phyloP scores from a whole-genome alignment of 768 basidiomycete genomes.

The Leccinum aurantiacum region DNA sequence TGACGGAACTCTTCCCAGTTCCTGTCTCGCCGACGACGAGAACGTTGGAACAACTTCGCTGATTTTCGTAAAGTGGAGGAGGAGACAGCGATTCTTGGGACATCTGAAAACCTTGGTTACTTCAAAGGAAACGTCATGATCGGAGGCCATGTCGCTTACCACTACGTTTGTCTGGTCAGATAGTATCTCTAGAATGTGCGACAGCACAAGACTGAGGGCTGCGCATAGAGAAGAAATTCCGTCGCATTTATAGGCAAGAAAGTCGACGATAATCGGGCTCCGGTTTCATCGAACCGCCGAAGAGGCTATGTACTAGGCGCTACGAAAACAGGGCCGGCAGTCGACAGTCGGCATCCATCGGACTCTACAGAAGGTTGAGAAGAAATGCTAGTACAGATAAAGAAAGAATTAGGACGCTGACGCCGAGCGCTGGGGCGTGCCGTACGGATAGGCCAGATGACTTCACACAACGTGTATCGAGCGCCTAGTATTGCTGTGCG shows the following conservation, averaged over 20 bases:
- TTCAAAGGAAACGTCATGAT: background rate
- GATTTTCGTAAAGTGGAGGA: conserved; percentile 13
- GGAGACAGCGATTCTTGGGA: background rate
- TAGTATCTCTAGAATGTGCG: background rate
- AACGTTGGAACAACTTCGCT: conserved; percentile 30
- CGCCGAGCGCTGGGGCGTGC: background rate
- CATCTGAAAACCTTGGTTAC: conserved; percentile 3
- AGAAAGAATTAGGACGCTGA: background rate
- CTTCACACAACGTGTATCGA: background rate
- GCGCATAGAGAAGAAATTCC: background rate
- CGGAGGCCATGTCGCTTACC: conserved; percentile 10
- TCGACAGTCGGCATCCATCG: background rate
- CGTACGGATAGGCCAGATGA: no score
- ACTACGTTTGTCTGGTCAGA: background rate
- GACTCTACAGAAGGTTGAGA: background rate
- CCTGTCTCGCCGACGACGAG: conserved; percentile 37
- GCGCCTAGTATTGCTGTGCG: background rate
- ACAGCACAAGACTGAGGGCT: background rate
- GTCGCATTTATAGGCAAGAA: background rate
- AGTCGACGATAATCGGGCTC: background rate
- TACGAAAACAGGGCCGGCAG: background rate
- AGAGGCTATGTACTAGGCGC: background rate
- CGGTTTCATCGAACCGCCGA: background rate
- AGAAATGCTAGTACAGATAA: background rate
- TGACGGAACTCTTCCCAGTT: conserved; percentile 39